Base-by-base conservation (phyloP, 805 yeast species). In the Kluyveromyces dobzhanskii region DNA sequence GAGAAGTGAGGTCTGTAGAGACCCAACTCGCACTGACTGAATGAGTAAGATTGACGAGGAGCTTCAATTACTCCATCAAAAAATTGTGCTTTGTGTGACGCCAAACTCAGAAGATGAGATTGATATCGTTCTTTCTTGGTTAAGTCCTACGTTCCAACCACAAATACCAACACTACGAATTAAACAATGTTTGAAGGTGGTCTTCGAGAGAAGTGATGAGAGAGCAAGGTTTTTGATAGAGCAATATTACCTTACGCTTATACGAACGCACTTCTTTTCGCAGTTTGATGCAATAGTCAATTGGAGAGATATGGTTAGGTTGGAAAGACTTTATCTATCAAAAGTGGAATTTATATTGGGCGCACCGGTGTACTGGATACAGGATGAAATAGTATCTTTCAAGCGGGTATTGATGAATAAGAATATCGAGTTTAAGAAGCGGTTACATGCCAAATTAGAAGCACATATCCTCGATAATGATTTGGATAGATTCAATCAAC, bases 381-480 rank as follows among this genome's bases (percentile, higher is more conserved):
- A 32, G 5, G 37, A 34, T 6, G 56, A 52, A 18, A 37, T 53
- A 10, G 43, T 45, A 28, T 40, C 49, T 1, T 35, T 59, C 32
- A 47, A 57, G 23, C 54, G 49, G 35, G 56, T 54, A 37, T 33
- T 57, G 17, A 35, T 59, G 24, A 50, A 50, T 27, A 44, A 42
- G 31, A 45, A 51, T 27, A 28, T 25, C 6, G 16, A 10, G 0
- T 55, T 57, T 17, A 42, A 42, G 11, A 17, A 31, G 1, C 34
- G 46, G 8, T 18, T 57, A 9, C 32, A 34, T 5, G 25, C 25
- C n/a, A 38, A 43, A 11, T 27, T 57, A 18, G 32, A 36, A 24
- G 37, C 42, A n/a, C 41, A 48, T 7, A 38, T 54, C 4, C 17
- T 44, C 37, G 53, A 51, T 24, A 57, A 55, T 36, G 61, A 59